Percentiles rank a stretch among this genome's conserved stretches.
Evolutionary conservation across 345 rosid species (phyloP).

Genomic region (Cochlearia excelsa): DNA sequence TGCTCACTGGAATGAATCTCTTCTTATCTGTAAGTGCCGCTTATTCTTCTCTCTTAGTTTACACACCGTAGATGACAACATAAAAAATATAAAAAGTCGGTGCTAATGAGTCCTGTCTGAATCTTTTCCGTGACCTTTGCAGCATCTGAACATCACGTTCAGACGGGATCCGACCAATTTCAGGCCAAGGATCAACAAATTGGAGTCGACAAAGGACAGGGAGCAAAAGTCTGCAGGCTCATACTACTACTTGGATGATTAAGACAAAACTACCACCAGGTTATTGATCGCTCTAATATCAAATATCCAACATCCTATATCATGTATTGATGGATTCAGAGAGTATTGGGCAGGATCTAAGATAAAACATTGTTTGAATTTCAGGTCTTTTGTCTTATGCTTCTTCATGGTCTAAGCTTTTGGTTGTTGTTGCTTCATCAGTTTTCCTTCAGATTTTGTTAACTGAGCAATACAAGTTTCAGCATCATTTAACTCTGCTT

Average conservation of each 20-base stretch:
- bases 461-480: constrained; percentile 23
- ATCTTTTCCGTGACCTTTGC: constrained; percentile 15
- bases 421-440: constrained; percentile 23
- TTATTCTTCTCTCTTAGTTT: neutral
- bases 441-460: constrained; percentile 21
- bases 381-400: constrained; percentile 20
- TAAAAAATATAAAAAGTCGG: neutral
- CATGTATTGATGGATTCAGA: neutral
- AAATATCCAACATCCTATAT: neutral
- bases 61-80: too few species aligned
- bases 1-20: constrained; percentile 85
- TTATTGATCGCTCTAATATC: neutral
- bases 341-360: constrained; percentile 18
- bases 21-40: constrained; percentile 76
- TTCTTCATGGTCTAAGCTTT: constrained; percentile 19
- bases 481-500: neutral
- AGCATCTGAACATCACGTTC: constrained; percentile 86
- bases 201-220: constrained; percentile 87
- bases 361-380: constrained; percentile 16
- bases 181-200: constrained; percentile 83
- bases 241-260: constrained; percentile 78
- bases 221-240: constrained; percentile 90
- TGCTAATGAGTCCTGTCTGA: neutral
- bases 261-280: constrained; percentile 22
- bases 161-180: constrained; percentile 82